Base-by-base conservation (phyloP, 1,139 yeast genomes). In the Yamadazyma buinensis region DNA sequence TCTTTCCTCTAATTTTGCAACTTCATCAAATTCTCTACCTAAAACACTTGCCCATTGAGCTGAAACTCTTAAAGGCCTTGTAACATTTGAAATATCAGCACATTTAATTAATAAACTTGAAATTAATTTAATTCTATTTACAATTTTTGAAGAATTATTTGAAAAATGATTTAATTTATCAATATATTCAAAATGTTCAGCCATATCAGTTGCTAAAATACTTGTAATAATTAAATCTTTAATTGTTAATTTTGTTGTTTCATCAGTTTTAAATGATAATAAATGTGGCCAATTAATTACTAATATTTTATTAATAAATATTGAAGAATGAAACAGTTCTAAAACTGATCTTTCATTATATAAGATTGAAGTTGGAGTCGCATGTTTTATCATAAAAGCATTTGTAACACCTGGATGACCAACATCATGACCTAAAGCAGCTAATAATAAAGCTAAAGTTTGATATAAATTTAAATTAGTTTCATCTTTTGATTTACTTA, bases 361-460 rank as follows among this genome's bases (percentile, higher is more conserved):
- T 13, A 76, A 52, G 35, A 59, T 57, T 2, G 94, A 77, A 18
- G 86, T 66, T 7, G 90, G 88, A 0, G 95, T 74, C n/a, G 72
- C 59, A 47, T 77, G 58, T 39, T 74, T 66, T 22, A 72, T 67
- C 59, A 90, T 63, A 44, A 87, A 80, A 29, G 79, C 77, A 57
- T 88, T 87, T 10, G 95, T 87, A 14, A 88, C 80, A 1, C 97
- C 98, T 0, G 98, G 97, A 57, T 92, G 98, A 15, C 96, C 95
- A 22, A 86, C 80, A 58, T 92, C 98, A 59, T 92, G 98, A 31
- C 98, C 97, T 32, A 90, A 64, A 1, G 96, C 95, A 1, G 96
- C 86, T 17, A 88, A 68, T 28, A 86, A 67, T 19, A 87, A 61
- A 0, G 80, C 76, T 29, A 80, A 59, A 1, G 75, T 65, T 49